A percentile compares a stretch with the other conserved stretches of the same genome.
phyloP scores from a whole-genome alignment of 148 eudicot species.

The Vaccinium vitisidaea region DNA sequence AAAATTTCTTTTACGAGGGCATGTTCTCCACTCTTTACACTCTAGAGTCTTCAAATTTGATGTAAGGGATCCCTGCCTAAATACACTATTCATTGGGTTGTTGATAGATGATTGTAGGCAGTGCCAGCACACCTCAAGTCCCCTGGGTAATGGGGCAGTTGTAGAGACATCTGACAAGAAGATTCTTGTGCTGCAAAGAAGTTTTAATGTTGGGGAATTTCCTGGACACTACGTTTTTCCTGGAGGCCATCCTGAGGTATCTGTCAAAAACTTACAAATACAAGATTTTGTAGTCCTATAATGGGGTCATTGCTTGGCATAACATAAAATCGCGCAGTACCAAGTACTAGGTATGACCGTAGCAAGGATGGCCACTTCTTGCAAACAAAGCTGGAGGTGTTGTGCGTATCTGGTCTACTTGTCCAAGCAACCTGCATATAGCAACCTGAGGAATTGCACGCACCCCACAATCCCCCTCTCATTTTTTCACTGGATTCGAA shows the following conservation, averaged over 20 bases:
- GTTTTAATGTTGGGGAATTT: conserved; percentile 90
- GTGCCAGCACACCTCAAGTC: conserved; percentile 88
- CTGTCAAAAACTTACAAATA: background rate
- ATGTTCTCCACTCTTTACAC: background rate
- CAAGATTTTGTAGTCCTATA: background rate
- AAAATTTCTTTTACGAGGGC: background rate
- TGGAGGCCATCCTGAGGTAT: conserved; percentile 99
- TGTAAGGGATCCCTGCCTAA: background rate
- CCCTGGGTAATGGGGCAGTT: conserved; percentile 90
- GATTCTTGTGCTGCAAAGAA: conserved; percentile 81
- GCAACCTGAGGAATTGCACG: background rate
- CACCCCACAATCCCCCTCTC: background rate
- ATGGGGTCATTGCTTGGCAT: background rate
- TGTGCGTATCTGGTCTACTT: background rate
- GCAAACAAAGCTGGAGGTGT: background rate
- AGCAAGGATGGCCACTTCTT: background rate
- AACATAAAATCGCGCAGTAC: background rate
- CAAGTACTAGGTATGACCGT: background rate
- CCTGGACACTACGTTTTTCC: conserved; percentile 95
- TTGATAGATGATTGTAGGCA: conserved; percentile 61
- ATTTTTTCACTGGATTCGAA: background rate
- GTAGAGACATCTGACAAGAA: conserved; percentile 71
- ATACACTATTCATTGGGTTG: conserved; percentile 12
- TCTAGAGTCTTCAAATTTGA: background rate
- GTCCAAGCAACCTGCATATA: background rate